phyloP scores from a whole-genome alignment of 306 rosid species.

The Parietaria judaica region DNA sequence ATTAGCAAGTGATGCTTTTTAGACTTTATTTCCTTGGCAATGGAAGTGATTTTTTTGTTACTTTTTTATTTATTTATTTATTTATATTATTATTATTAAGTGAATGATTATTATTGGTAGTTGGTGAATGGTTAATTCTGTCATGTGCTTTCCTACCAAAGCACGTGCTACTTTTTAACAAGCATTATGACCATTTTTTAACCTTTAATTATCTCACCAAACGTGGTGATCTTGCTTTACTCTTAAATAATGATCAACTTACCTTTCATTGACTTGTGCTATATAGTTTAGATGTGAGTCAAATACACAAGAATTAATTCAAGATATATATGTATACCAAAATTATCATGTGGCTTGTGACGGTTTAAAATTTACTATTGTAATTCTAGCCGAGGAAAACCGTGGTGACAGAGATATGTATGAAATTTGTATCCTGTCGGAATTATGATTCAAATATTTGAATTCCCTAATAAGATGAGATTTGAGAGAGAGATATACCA shows the following conservation, averaged over 20 bases:
- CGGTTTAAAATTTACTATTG: too few relatives aligned
- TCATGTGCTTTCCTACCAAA: constrained; percentile 19
- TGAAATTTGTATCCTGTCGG: too few relatives aligned
- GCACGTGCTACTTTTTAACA: constrained; percentile 24
- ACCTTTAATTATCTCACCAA: constrained; percentile 26
- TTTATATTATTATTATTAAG: constrained; percentile 1
- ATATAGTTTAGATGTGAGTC: too few relatives aligned
- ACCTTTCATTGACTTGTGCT: not conserved
- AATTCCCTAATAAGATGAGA: too few relatives aligned
- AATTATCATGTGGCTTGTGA: too few relatives aligned
- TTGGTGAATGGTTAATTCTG: constrained; percentile 1
- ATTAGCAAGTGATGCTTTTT: constrained; percentile 40
- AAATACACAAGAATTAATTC: too few relatives aligned
- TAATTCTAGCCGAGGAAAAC: too few relatives aligned
- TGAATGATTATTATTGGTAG: constrained; percentile 9
- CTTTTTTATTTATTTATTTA: not conserved
- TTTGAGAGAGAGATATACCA: not conserved
- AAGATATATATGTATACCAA: too few relatives aligned
- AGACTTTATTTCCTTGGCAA: constrained; percentile 35
- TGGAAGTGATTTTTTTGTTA: constrained; percentile 23
- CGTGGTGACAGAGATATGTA: too few relatives aligned
- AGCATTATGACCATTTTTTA: constrained; percentile 33
- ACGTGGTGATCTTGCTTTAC: not conserved
- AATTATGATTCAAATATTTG: not conserved
- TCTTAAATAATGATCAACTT: not conserved